Evolutionary conservation across 768 basidiomycete species (phyloP).

Genomic region (Terana coerulea): DNA sequence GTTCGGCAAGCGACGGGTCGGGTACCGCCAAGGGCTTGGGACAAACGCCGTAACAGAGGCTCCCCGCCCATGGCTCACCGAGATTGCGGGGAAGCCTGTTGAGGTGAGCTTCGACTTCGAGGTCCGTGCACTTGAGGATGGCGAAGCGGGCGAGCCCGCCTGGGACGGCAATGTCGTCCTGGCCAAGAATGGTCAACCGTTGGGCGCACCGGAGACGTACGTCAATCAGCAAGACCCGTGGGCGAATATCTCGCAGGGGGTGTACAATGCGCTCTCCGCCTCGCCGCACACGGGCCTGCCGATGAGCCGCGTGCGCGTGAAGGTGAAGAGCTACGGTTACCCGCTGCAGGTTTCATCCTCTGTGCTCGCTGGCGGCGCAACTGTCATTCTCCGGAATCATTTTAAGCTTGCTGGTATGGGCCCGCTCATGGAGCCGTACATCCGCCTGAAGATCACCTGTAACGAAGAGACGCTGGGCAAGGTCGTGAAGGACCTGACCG

Average conservation of each 20-base stretch:
- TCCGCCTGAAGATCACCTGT: slow-evolving; percentile 64
- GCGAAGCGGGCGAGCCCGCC: slow-evolving; percentile 57
- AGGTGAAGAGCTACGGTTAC: slow-evolving; percentile 42
- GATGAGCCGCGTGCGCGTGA: slow-evolving; percentile 59
- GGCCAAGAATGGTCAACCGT: slow-evolving; percentile 44
- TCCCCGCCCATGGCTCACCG: slow-evolving; percentile 55
- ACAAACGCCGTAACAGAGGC: slow-evolving; percentile 18
- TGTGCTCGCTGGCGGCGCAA: slow-evolving; percentile 42
- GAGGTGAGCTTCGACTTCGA: slow-evolving; percentile 50
- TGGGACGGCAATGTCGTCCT: slow-evolving; percentile 82
- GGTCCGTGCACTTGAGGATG: slow-evolving; percentile 48
- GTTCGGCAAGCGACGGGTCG: slow-evolving; percentile 72
- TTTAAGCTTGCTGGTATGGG: slow-evolving; percentile 65
- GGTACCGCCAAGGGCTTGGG: slow-evolving; percentile 65
- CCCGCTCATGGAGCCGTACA: slow-evolving; percentile 75
- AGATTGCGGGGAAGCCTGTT: slow-evolving; percentile 54
- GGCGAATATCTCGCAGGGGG: slow-evolving; percentile 60
- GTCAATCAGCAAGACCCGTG: slow-evolving; percentile 36
- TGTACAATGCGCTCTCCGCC: slow-evolving; percentile 67
- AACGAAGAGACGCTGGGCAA: slow-evolving; percentile 67
- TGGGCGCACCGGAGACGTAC: slow-evolving; percentile 30
- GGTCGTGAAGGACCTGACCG: slow-evolving; percentile 80
- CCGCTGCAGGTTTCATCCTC: slow-evolving; percentile 28
- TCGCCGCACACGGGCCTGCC: slow-evolving; percentile 78
- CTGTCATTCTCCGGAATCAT: slow-evolving; percentile 40